Evolutionary conservation across 2,329 filamentous ascomycete species (phyloP).

Genomic region (Meredithiella fracta): DNA sequence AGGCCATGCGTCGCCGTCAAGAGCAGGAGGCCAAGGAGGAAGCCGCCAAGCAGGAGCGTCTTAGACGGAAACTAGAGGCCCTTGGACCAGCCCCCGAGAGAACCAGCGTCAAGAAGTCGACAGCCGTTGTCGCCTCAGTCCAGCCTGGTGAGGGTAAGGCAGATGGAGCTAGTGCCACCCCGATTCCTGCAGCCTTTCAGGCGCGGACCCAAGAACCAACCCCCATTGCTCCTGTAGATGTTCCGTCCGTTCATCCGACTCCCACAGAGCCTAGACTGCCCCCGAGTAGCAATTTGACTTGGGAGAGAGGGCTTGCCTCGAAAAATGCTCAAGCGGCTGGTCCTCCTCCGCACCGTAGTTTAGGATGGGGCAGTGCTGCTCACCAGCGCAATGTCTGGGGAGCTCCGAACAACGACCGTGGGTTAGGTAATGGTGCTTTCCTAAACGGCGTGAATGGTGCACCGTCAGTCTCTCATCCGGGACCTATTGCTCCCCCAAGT

Average conservation of each 20-base stretch:
- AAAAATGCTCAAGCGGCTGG: constrained; percentile 5
- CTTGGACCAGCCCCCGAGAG: constrained; percentile 49
- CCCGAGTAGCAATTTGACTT: too few relatives aligned
- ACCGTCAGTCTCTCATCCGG: constrained; percentile 25
- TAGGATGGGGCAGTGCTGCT: constrained; percentile 28
- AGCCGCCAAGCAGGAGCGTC: constrained; percentile 52
- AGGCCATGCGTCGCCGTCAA: constrained; percentile 49
- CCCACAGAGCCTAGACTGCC: neutral
- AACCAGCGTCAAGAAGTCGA: constrained; percentile 38
- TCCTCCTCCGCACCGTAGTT: constrained; percentile 7
- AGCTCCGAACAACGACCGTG: constrained; percentile 52
- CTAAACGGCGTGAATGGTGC: constrained; percentile 26
- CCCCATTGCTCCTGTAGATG: neutral
- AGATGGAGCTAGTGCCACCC: neutral
- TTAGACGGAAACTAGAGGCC: constrained; percentile 55
- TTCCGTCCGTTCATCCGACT: neutral
- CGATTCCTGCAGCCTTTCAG: constrained; percentile 1
- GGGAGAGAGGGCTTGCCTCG: neutral
- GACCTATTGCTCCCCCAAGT: constrained; percentile 28
- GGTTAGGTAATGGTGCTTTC: constrained; percentile 65
- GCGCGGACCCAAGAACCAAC: neutral
- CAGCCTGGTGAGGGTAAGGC: neutral
- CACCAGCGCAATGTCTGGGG: constrained; percentile 54
- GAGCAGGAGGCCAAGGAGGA: constrained; percentile 58
- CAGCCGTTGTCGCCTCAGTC: constrained; percentile 11